Conservation (phyloP, 148 eudicot species). For the Heliosperma pusillum region DNA sequence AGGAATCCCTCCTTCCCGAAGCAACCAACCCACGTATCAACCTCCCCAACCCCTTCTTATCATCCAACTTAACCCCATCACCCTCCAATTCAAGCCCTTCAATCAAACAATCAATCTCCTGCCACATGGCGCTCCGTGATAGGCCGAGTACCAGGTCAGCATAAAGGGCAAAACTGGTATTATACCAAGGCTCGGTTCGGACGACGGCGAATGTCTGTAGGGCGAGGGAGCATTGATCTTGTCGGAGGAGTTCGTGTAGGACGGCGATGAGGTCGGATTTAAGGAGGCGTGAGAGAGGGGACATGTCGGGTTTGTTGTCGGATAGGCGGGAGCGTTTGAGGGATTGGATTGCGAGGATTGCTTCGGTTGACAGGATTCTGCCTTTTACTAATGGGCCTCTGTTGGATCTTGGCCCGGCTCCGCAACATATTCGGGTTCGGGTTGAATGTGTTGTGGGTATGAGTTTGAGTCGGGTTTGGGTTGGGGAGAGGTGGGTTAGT, state of each 20-base stretch:
- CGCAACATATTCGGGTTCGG: slow-evolving; percentile 37
- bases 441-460: background rate
- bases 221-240: slow-evolving; percentile 53
- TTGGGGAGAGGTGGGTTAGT: slow-evolving; percentile 15
- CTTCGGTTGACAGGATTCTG: slow-evolving; percentile 66
- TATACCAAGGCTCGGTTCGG: slow-evolving; percentile 55
- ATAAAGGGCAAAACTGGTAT: slow-evolving; percentile 37
- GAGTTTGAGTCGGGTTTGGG: slow-evolving; percentile 10
- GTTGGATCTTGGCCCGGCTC: slow-evolving; percentile 68
- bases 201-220: slow-evolving; percentile 51
- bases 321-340: slow-evolving; percentile 44
- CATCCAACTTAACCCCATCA: slow-evolving; percentile 33
- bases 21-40: slow-evolving; percentile 55
- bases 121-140: slow-evolving; percentile 29
- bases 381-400: slow-evolving; percentile 79
- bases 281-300: slow-evolving; percentile 53
- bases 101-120: slow-evolving; percentile 51
- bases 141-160: slow-evolving; percentile 48
- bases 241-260: slow-evolving; percentile 73
- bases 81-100: slow-evolving; percentile 34
- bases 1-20: slow-evolving; percentile 50
- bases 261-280: slow-evolving; percentile 79
- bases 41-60: slow-evolving; percentile 56
- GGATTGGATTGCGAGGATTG: slow-evolving; percentile 85
- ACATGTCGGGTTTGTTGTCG: slow-evolving; percentile 11